Evolutionary conservation across 2,329 filamentous ascomycete species (phyloP).

Genomic region (Harringtonia aguacate): DNA sequence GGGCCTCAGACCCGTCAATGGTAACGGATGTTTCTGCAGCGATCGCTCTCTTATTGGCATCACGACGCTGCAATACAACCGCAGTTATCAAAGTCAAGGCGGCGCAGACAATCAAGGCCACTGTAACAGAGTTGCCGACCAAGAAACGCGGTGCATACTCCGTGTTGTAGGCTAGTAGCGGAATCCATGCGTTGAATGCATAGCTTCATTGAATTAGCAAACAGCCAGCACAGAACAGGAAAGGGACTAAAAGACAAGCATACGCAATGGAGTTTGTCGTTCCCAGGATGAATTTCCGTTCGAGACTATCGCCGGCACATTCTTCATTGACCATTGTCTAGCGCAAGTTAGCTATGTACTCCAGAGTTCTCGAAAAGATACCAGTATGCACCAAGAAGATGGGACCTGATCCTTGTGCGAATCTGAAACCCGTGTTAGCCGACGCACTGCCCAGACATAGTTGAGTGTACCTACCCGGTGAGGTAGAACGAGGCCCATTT

Average conservation of each 20-base stretch:
- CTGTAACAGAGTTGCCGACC: neutral
- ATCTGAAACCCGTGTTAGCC: neutral
- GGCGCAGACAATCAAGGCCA: constrained; percentile 1
- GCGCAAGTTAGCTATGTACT: neutral
- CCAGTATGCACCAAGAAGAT: neutral
- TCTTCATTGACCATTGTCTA: constrained; percentile 2
- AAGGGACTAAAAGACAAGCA: neutral
- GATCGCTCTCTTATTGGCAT: neutral
- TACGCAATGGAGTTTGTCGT: neutral
- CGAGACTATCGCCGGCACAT: constrained; percentile 1
- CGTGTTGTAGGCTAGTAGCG: neutral
- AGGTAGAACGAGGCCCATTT: constrained; percentile 2
- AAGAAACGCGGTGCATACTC: neutral
- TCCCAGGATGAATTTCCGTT: constrained; percentile 1
- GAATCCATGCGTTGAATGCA: constrained; percentile 2
- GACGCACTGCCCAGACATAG: neutral
- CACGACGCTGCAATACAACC: neutral
- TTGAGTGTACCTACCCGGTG: neutral
- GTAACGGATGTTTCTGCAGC: too few species aligned
- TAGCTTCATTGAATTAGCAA: neutral
- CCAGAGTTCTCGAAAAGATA: neutral
- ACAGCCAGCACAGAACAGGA: neutral
- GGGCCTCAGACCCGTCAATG: too few species aligned
- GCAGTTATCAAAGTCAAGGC: neutral
- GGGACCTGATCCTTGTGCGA: neutral